Base-by-base conservation (phyloP, 2,329 filamentous ascomycete species). In the Fusarium equiseti region DNA sequence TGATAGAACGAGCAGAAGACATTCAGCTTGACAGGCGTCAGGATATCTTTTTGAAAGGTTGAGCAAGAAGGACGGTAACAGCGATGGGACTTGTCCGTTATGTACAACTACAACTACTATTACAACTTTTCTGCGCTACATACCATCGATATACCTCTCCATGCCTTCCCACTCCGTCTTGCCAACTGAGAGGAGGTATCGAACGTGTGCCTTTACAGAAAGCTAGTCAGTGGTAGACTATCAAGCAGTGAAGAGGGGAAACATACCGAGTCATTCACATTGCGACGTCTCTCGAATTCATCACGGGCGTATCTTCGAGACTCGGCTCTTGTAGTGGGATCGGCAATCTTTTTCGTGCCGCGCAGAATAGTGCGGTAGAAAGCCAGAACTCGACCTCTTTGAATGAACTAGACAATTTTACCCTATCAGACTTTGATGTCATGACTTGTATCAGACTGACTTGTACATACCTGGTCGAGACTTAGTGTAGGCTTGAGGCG, bases 131-230 rank as follows among this genome's bases (percentile, higher is more conserved):
- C 50, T 72, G 59, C 60, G 59, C 75, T 81, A 82, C 77, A 81
- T 78, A 63, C 78, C 75, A 68, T 72, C 77, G 70, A 82, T 79
- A 76, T 82, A 82, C 71, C 80, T 78, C 78, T 82, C 87, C 85
- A 90, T 89, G 56, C 78, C 83, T 73, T 91, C 87, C 88, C 89
- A 91, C 75, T 91, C 86, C 27, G 88, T 89, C 80, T 89, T 90
- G 56, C 89, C 89, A 6, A 86, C 90, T 12, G 88, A 90, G 62
- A 90, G 78, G 40, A 91, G 83, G 77, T 90, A 91, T 61, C 87
- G 84, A 70, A 90, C 88, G 73, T 91, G 89, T 69, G 80, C 79
- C 87, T 89, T 52, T 65, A 15, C 3, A 24, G 12, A 15, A 26
- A 54, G 44, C 16, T 10, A 55, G 57, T 73, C n/a, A 75, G 59